Evolutionary conservation across 2,329 filamentous ascomycete species (phyloP).

Genomic region (Sclerotiophoma versabilis): DNA sequence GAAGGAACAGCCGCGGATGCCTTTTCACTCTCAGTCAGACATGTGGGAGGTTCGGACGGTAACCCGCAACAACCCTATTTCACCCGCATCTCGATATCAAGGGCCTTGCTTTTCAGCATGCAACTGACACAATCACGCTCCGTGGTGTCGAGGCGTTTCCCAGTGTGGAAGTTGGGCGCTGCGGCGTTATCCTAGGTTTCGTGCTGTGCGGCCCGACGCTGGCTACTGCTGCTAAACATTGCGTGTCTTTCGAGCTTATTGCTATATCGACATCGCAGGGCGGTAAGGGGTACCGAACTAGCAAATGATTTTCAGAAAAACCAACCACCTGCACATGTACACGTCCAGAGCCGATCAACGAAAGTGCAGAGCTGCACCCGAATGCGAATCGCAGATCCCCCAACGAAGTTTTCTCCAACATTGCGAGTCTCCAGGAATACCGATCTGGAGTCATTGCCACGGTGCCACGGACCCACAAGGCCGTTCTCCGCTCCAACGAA

Average conservation of each 20-base stretch:
- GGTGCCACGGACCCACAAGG: conserved; percentile 17
- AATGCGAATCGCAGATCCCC: conserved; percentile 12
- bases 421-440: conserved; percentile 10
- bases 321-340: too few relatives aligned
- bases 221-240: conserved; percentile 7
- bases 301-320: not conserved
- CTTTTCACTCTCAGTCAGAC: not conserved
- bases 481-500: conserved; percentile 7
- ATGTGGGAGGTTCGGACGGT: not conserved
- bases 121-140: conserved; percentile 4
- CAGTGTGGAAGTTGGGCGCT: conserved; percentile 15
- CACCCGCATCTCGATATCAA: conserved; percentile 9
- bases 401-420: conserved; percentile 14
- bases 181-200: conserved; percentile 13
- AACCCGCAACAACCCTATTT: conserved; percentile 12
- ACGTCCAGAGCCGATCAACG: not conserved
- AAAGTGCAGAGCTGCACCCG: not conserved
- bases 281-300: not conserved
- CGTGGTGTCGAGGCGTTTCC: conserved; percentile 3
- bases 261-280: not conserved
- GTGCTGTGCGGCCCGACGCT: conserved; percentile 8
- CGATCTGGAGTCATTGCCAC: conserved; percentile 16
- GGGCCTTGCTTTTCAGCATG: conserved; percentile 2
- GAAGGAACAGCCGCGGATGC: conserved; percentile 10
- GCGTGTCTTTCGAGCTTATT: conserved; percentile 14